These are phyloP conservation scores for Sclerotiophoma versabilis DNA, from an alignment of 2,329 filamentous ascomycete species.

Conservation along the genomic window DNA sequence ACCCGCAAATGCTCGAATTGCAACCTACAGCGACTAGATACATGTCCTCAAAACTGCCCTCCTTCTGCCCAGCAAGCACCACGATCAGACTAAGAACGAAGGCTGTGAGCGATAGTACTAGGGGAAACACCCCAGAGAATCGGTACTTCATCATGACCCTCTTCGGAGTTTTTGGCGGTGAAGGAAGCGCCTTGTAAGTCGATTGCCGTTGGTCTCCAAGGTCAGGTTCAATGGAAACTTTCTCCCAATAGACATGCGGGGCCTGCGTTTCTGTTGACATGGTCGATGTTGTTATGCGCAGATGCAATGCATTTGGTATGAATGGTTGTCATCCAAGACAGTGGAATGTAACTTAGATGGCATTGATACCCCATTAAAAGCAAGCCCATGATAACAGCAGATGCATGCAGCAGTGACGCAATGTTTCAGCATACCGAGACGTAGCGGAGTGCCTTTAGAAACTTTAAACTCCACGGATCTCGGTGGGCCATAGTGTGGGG, in stretches of 20 bases:
- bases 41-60: constrained; percentile 19
- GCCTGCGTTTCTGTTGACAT: neutral
- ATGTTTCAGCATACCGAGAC: neutral
- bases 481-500: neutral
- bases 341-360: neutral
- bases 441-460: neutral
- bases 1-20: neutral
- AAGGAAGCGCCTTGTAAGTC: constrained; percentile 28
- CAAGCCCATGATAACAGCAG: neutral
- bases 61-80: constrained; percentile 24
- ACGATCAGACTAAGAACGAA: constrained; percentile 30
- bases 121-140: constrained; percentile 27
- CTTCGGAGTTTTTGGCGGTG: constrained; percentile 27
- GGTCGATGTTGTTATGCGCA: neutral
- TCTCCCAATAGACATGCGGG: constrained; percentile 13
- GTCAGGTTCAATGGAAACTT: constrained; percentile 28
- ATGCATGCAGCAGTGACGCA: constrained; percentile 4
- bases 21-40: constrained; percentile 30
- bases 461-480: constrained; percentile 1
- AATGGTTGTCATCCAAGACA: neutral
- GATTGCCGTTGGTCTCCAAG: constrained; percentile 31
- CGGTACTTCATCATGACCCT: constrained; percentile 29
- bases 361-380: neutral
- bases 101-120: constrained; percentile 18
- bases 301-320: neutral